phyloP scores from a whole-genome alignment of 306 rosid genomes.

The Senna siamea region DNA sequence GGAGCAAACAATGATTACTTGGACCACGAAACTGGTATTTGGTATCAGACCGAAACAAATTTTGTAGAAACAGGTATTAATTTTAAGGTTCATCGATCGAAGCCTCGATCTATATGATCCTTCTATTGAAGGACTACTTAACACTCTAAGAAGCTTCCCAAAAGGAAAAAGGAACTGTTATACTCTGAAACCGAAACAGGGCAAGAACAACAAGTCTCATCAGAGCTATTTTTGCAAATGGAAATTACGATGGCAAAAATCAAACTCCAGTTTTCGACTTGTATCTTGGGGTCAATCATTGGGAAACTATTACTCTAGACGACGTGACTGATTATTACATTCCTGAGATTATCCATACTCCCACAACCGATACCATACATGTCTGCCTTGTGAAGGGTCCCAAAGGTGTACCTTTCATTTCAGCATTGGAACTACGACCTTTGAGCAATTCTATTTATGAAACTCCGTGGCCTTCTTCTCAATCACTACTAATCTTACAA shows the following conservation, averaged over 20 bases:
- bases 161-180: constrained; percentile 50
- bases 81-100: not conserved
- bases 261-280: constrained; percentile 39
- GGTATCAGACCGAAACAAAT: not conserved
- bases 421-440: constrained; percentile 45
- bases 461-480: not conserved
- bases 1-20: not conserved
- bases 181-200: constrained; percentile 36
- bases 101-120: not conserved
- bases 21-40: not conserved
- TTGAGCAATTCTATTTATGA: constrained; percentile 15
- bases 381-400: constrained; percentile 47
- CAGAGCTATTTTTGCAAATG: constrained; percentile 43
- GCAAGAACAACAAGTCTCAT: constrained; percentile 38
- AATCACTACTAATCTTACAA: not conserved
- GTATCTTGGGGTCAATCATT: constrained; percentile 46
- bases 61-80: not conserved
- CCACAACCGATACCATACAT: constrained; percentile 24
- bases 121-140: not conserved
- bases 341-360: constrained; percentile 35
- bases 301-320: constrained; percentile 29
- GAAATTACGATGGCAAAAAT: constrained; percentile 42
- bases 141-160: constrained; percentile 50
- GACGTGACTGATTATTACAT: not conserved
- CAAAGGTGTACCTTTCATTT: constrained; percentile 49